phyloP scores from a whole-genome alignment of 257 asterid genomes.

The Solanum sitiens region DNA sequence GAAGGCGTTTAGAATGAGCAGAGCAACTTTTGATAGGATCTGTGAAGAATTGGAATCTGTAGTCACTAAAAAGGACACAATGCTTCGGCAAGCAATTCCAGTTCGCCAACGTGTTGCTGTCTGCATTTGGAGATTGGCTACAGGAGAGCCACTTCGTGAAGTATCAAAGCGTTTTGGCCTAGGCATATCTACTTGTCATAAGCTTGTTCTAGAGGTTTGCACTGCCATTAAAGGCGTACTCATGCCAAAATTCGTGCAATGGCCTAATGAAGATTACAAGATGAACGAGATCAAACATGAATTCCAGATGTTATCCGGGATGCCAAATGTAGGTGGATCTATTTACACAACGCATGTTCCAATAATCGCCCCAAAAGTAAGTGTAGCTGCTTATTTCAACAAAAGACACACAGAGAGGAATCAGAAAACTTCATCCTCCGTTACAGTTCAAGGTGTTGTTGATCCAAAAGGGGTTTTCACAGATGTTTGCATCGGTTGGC shows the following conservation, averaged over 20 bases:
- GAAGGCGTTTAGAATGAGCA: constrained; percentile 62
- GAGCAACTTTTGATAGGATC: constrained; percentile 55
- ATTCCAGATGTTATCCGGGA: constrained; percentile 41
- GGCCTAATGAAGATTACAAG: constrained; percentile 54
- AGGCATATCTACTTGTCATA: constrained; percentile 92
- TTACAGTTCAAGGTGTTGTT: constrained; percentile 80
- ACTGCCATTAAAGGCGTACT: constrained; percentile 48
- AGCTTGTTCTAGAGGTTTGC: constrained; percentile 75
- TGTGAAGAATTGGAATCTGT: constrained; percentile 61
- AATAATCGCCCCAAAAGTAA: constrained; percentile 64
- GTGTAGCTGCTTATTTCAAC: constrained; percentile 54
- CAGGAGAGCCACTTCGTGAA: constrained; percentile 92
- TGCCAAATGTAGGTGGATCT: constrained; percentile 46
- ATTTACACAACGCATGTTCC: constrained; percentile 79
- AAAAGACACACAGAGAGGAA: constrained; percentile 74
- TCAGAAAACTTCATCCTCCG: constrained; percentile 64
- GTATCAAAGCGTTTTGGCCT: constrained; percentile 76
- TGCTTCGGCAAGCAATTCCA: constrained; percentile 84
- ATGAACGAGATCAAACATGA: constrained; percentile 20
- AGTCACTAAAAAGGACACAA: constrained; percentile 69
- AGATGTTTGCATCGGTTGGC: constrained; percentile 85
- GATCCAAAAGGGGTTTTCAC: constrained; percentile 53
- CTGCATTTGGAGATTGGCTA: constrained; percentile 78
- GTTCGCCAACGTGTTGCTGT: constrained; percentile 90
- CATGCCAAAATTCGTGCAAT: constrained; percentile 64